These are phyloP conservation scores for Glutinoglossum americanum DNA, from an alignment of 495 filamentous ascomycete species.

Conservation along the genomic window DNA sequence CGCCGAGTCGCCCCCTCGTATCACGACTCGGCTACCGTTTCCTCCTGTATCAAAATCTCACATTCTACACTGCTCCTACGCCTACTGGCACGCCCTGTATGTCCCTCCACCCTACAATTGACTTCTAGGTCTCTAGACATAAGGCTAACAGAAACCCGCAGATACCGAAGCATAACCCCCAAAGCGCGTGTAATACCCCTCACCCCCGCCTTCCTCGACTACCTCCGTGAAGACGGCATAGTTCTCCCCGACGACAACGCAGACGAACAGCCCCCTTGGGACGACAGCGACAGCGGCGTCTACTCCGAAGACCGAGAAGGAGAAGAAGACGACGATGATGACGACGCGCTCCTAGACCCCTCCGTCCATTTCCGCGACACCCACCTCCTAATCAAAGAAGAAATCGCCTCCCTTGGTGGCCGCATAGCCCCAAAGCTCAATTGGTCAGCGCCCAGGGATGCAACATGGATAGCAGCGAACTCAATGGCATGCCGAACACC, in stretches of 20 bases:
- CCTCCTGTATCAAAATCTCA: constrained; percentile 64
- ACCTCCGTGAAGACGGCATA: constrained; percentile 85
- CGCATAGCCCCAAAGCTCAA: constrained; percentile 80
- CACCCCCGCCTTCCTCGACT: constrained; percentile 48
- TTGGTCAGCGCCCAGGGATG: constrained; percentile 94
- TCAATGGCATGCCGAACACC: constrained; percentile 69
- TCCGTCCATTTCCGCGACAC: constrained; percentile 43
- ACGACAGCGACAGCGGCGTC: constrained; percentile 12
- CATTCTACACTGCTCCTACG: constrained; percentile 84
- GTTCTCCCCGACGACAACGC: constrained; percentile 44
- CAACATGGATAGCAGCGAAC: constrained; percentile 84
- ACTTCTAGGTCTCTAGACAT: not conserved
- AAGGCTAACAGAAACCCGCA: constrained; percentile 11
- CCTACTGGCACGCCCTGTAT: constrained; percentile 66
- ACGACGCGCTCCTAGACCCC: constrained; percentile 23
- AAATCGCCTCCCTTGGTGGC: constrained; percentile 61
- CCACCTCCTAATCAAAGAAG: constrained; percentile 50
- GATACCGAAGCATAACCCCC: constrained; percentile 62
- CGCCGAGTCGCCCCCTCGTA: not conserved
- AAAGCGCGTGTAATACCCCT: constrained; percentile 71
- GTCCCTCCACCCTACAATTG: constrained; percentile 10
- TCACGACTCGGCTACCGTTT: constrained; percentile 36
- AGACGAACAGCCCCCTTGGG: constrained; percentile 19
- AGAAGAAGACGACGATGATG: constrained; percentile 20
- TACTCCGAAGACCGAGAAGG: constrained; percentile 15